These are phyloP conservation scores for Geotrichum citri-aurantii DNA, from an alignment of 1,139 yeast genomes.

Conservation along the genomic window DNA sequence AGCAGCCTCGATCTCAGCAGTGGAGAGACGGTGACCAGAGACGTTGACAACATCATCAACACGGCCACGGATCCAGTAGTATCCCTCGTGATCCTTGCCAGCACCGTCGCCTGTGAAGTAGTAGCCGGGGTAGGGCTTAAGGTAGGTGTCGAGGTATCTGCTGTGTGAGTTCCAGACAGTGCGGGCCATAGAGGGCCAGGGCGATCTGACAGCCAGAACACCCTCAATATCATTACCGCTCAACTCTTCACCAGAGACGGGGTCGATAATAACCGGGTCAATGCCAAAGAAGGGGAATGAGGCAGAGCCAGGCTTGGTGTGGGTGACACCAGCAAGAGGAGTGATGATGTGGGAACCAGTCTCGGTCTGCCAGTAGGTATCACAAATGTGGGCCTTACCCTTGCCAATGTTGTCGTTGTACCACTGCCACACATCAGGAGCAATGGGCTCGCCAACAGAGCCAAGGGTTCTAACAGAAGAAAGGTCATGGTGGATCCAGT, in stretches of 20 bases:
- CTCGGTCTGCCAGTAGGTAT: slow-evolving; percentile 95
- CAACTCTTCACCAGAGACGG: slow-evolving; percentile 72
- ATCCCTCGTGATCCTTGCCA: slow-evolving; percentile 88
- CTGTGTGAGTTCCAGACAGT: slow-evolving; percentile 80
- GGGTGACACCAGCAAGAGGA: slow-evolving; percentile 81
- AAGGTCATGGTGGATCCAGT: slow-evolving; percentile 58
- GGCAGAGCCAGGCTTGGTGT: slow-evolving; percentile 90
- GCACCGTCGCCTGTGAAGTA: slow-evolving; percentile 97
- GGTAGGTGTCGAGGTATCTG: slow-evolving; percentile 79
- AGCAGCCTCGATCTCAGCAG: slow-evolving; percentile 89
- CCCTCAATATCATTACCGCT: slow-evolving; percentile 85
- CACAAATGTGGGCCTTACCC: slow-evolving; percentile 69
- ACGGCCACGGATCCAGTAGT: slow-evolving; percentile 93
- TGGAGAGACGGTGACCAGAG: slow-evolving; percentile 85
- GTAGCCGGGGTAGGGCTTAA: slow-evolving; percentile 86
- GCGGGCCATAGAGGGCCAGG: slow-evolving; percentile 96
- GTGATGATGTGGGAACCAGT: slow-evolving; percentile 87
- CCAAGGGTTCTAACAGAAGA: slow-evolving; percentile 68
- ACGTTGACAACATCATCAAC: slow-evolving; percentile 93
- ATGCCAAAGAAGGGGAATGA: slow-evolving; percentile 88
- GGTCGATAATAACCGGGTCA: slow-evolving; percentile 76
- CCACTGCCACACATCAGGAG: slow-evolving; percentile 94
- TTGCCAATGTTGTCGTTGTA: slow-evolving; percentile 76
- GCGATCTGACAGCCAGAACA: slow-evolving; percentile 69
- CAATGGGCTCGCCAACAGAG: slow-evolving; percentile 89